Conservation (phyloP, 305 asterid species). For the Fraxinus dipetala region DNA sequence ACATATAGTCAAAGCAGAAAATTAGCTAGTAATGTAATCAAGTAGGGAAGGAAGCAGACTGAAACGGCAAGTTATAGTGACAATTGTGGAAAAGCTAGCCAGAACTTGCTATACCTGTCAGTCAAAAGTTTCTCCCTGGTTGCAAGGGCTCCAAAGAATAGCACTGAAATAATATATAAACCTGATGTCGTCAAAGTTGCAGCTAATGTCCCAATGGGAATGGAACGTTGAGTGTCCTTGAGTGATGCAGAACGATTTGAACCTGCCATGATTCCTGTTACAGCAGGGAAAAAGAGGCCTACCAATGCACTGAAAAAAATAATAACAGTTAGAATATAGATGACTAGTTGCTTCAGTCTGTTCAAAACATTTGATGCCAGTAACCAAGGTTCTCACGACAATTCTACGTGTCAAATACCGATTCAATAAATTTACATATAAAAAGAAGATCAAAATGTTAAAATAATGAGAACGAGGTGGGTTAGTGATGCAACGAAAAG, state of each 20-base stretch:
- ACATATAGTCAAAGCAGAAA: slow-evolving; percentile 7
- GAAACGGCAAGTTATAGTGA: background rate
- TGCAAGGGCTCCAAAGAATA: slow-evolving; percentile 89
- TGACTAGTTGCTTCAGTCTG: slow-evolving; percentile 12
- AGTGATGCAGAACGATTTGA: slow-evolving; percentile 98
- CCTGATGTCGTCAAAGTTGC: slow-evolving; percentile 80
- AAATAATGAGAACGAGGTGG: background rate
- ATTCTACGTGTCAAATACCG: background rate
- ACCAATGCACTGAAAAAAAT: slow-evolving; percentile 83
- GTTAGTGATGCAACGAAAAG: background rate
- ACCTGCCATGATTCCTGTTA: slow-evolving; percentile 99
- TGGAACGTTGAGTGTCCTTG: slow-evolving; percentile 96
- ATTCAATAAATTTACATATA: background rate
- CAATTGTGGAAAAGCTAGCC: background rate
- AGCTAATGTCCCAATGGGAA: slow-evolving; percentile 91
- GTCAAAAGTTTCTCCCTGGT: slow-evolving; percentile 91
- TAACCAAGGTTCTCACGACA: background rate
- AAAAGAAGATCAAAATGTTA: background rate
- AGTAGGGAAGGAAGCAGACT: background rate
- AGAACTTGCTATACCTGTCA: slow-evolving; percentile 61
- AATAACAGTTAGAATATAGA: slow-evolving; percentile 35
- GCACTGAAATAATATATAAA: slow-evolving; percentile 69
- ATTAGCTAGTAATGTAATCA: slow-evolving; percentile 6
- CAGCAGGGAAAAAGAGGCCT: slow-evolving; percentile 99
- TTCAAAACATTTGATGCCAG: slow-evolving; percentile 15